phyloP scores from a whole-genome alignment of 768 basidiomycete species.

The Termitomyces sp. region DNA sequence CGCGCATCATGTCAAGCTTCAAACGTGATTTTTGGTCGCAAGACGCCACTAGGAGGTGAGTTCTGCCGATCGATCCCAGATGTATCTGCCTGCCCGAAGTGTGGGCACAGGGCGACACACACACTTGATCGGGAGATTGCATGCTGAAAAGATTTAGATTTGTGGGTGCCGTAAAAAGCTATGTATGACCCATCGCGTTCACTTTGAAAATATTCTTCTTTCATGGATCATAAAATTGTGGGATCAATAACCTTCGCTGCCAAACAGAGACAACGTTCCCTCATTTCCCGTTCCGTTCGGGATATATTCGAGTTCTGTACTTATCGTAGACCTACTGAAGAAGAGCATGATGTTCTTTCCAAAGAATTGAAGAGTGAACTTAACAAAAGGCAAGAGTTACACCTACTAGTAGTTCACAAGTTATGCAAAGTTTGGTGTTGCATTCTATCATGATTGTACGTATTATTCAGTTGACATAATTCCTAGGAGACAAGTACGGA shows the following conservation, averaged over 20 bases:
- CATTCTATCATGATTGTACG: not conserved
- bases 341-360: not conserved
- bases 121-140: constrained; percentile 15
- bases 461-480: not conserved
- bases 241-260: constrained; percentile 11
- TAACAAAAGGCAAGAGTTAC: not conserved
- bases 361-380: not conserved
- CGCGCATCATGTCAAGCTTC: constrained; percentile 16
- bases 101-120: constrained; percentile 9
- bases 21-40: constrained; percentile 12
- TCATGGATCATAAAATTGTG: constrained; percentile 9
- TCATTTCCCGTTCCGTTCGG: constrained; percentile 16
- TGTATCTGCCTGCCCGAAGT: constrained; percentile 12
- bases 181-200: constrained; percentile 8
- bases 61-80: constrained; percentile 21
- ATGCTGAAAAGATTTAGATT: constrained; percentile 11
- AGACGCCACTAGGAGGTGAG: constrained; percentile 18
- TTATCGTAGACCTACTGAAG: not conserved
- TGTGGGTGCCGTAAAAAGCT: constrained; percentile 15
- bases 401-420: too few relatives aligned
- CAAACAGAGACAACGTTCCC: constrained; percentile 6
- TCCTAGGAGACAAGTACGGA: not conserved
- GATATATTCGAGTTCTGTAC: not conserved
- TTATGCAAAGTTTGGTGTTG: not conserved
- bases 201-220: constrained; percentile 10